Base-by-base conservation (phyloP, 2,329 filamentous ascomycete species). In the Penicillium capsulatum region DNA sequence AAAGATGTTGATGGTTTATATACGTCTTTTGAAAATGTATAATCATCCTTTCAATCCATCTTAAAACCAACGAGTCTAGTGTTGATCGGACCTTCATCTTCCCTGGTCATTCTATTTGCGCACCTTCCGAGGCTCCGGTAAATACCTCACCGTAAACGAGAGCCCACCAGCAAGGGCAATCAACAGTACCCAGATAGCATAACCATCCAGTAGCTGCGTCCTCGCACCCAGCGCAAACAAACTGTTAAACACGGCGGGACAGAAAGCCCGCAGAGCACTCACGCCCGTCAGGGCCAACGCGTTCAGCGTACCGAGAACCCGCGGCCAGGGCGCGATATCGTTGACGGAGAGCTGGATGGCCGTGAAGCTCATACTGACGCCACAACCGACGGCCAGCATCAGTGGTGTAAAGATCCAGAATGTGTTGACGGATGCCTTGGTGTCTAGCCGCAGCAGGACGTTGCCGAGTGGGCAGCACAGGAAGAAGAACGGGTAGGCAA, bases 271-370 rank as follows among this genome's bases (percentile, higher is more conserved):
- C 19, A 86, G 67, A 0, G 68, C 81, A 47, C 79, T 81, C 0
- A 70, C 64, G 1, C 79, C 54, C 0, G 83, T 83, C 41, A 91
- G 67, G 0, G 78, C 75, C 1, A 87, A 52, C 0, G 82, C 81
- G 51, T 91, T 91, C 17, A 92, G 66, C 0, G 79, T 87, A 0
- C 82, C 85, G 7, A 91, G 68, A 0, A 79, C 75, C 29, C 71
- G 69, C 1, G 78, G 74, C 7, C 73, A 78, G 0, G 86, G 86
- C 0, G 81, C 74, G 2, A 84, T 77, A 42, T 90, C 84, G 60
- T 91, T 91, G 20, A 91, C 57, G 0, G 80, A 79, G 7, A 91
- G 77, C 67, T 90, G 84, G 1, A 82, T 74, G 2, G 73, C 80
- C 0, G 83, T 89, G 56, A 84, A 85, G 2, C 74, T 70, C 83